A percentile compares a stretch with the other conserved stretches of the same genome.
These are phyloP conservation scores for Rosa rugosa DNA, from an alignment of 306 rosid species.

Conservation along the genomic window DNA sequence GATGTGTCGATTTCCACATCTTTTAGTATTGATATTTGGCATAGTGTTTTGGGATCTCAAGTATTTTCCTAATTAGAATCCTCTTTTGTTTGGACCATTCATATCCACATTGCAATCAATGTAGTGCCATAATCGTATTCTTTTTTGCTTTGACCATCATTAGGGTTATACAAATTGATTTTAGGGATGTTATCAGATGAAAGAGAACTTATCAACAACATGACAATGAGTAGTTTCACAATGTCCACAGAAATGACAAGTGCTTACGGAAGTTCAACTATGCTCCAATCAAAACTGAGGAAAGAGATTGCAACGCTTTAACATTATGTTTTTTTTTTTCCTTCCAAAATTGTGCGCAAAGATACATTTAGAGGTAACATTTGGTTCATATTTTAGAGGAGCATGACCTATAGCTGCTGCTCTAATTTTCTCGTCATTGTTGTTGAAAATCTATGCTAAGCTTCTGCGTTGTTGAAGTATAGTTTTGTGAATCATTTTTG, in stretches of 20 bases:
- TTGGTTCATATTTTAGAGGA: background rate
- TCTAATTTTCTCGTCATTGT: too few relatives aligned
- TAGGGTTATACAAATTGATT: background rate
- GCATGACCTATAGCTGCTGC: too few relatives aligned
- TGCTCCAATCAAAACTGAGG: background rate
- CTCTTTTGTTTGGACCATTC: background rate
- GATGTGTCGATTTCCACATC: too few relatives aligned
- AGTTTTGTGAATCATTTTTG: too few relatives aligned
- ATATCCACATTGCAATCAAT: background rate
- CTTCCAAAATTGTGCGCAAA: background rate
- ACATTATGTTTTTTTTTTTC: too few relatives aligned
- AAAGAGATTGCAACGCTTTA: background rate
- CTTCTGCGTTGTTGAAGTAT: too few relatives aligned
- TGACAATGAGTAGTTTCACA: background rate
- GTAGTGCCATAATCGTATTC: background rate
- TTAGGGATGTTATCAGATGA: too few relatives aligned
- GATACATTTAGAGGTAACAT: background rate
- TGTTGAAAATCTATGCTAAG: too few relatives aligned
- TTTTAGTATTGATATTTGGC: too few relatives aligned
- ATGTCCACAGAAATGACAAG: background rate
- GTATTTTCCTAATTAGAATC: background rate
- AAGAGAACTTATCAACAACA: too few relatives aligned
- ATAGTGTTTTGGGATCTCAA: too few relatives aligned
- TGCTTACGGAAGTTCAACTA: background rate
- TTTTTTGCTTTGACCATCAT: background rate